These are phyloP conservation scores for Teunomyces lycoperdinae DNA, from an alignment of 805 yeast species.

Conservation along the genomic window DNA sequence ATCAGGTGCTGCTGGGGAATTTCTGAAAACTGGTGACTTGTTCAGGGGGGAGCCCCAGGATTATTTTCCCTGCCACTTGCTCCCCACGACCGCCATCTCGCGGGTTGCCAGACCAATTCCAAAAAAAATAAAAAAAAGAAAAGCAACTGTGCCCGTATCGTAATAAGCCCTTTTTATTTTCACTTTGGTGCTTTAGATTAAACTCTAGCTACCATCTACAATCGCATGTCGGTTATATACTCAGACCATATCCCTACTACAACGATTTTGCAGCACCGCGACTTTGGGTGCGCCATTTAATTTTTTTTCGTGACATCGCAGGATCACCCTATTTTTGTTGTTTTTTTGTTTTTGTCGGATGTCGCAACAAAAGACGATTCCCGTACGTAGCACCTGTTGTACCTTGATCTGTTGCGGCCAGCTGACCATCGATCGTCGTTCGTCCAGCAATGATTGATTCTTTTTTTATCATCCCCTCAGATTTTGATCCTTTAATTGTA, in stretches of 20 bases:
- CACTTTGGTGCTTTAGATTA: neutral
- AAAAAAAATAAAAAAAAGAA: neutral
- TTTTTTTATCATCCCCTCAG: too few species aligned
- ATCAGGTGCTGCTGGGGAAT: slow-evolving; percentile 1
- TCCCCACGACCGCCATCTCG: neutral
- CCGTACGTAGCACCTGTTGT: too few species aligned
- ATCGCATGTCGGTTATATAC: too few species aligned
- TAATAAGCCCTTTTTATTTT: neutral
- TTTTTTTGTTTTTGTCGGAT: too few species aligned
- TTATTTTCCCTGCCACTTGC: neutral
- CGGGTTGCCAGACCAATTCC: neutral
- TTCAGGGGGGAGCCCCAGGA: neutral
- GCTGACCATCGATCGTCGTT: too few species aligned
- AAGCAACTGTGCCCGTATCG: neutral
- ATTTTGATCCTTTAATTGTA: too few species aligned
- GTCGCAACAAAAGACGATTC: neutral
- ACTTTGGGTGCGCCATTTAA: neutral
- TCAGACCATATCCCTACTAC: neutral
- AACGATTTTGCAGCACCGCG: neutral
- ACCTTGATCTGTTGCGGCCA: too few species aligned
- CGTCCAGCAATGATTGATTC: too few species aligned
- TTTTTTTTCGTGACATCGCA: neutral
- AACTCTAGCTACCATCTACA: too few species aligned
- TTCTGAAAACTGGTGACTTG: neutral
- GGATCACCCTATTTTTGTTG: neutral